Base-by-base conservation (phyloP, 2,329 filamentous ascomycete genomes). In the Huntiella decipiens region DNA sequence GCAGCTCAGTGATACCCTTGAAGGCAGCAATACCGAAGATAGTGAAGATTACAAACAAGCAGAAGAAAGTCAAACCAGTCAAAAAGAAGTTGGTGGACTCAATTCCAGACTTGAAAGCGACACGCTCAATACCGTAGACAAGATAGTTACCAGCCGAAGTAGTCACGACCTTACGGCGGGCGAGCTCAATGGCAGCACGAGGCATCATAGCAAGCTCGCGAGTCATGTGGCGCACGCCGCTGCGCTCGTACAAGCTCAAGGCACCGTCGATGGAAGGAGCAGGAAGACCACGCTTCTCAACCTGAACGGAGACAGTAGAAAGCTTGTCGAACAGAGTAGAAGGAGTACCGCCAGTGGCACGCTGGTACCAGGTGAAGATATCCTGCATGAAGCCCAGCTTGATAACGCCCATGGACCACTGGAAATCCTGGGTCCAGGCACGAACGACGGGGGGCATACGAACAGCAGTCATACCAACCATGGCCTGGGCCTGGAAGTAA, bases 391-490 rank as follows among this genome's bases (percentile, higher is more conserved):
- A 95, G n/a, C 68, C 69, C 37, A 95, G 71, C 44, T 74, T 74
- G 56, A 96, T 93, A 55, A 96, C 86, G 55, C 88, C 88, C 84
- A 96, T 91, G 57, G 81, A 92, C 88, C 88, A 96, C 59, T 92
- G 82, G 65, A 96, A 95, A 63, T 95, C 88, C 64, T 95, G 87
- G 1, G 87, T 94, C 88, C 88, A 96, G 0, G 87, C 73, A 56
- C 82, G 73, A 45, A 93, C 88, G 51, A 94, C 82, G 0, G 88
- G 88, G 7, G 88, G 88, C 45, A 94, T 72, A 39, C 71, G 68
- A 11, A 95, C 79, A 15, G 80, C 74, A 45, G 79, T 83, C 62
- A 95, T 79, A 52, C 87, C 87, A 55, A 94, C 70, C 61, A 95
- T 85, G 19, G 88, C 87, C 62, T 94, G 87, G 4, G 84, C 77